Evolutionary conservation across 176 grass and related monocot species (phyloP).

Genomic region (Bromus sterilis): DNA sequence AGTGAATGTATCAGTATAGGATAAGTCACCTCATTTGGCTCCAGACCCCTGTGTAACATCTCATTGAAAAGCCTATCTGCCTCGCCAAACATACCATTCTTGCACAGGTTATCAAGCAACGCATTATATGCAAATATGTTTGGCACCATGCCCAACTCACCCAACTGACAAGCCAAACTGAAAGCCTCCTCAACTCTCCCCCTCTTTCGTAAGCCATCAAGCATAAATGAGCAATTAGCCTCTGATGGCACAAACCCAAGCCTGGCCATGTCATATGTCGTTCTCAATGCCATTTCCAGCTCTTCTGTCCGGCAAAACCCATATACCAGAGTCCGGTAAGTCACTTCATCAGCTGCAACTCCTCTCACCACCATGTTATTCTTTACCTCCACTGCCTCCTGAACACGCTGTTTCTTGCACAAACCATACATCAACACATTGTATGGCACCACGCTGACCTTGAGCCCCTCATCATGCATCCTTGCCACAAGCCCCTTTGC

Average conservation of each 20-base stretch:
- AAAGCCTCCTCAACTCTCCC: neutral
- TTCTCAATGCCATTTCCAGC: slow-evolving; percentile 42
- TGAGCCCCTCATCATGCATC: slow-evolving; percentile 37
- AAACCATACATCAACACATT: slow-evolving; percentile 62
- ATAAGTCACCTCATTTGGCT: slow-evolving; percentile 79
- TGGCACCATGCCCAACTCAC: neutral
- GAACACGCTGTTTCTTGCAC: slow-evolving; percentile 42
- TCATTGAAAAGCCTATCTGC: slow-evolving; percentile 66
- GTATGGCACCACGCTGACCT: slow-evolving; percentile 4
- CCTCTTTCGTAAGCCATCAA: neutral
- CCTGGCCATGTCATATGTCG: slow-evolving; percentile 43
- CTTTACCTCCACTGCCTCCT: slow-evolving; percentile 56
- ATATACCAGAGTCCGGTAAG: slow-evolving; percentile 60
- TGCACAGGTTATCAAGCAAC: slow-evolving; percentile 1
- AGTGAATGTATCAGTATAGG: slow-evolving; percentile 51
- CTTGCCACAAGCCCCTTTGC: slow-evolving; percentile 31
- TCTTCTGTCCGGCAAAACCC: slow-evolving; percentile 53
- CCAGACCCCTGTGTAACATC: slow-evolving; percentile 39
- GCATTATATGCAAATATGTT: slow-evolving; percentile 10
- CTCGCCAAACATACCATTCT: slow-evolving; percentile 31
- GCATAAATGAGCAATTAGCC: slow-evolving; percentile 41
- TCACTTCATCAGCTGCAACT: slow-evolving; percentile 53
- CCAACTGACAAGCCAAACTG: neutral
- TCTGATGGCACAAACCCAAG: slow-evolving; percentile 48
- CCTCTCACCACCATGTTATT: slow-evolving; percentile 33